Conservation (phyloP, 495 filamentous ascomycete genomes). For the Achaetomiella virescens region DNA sequence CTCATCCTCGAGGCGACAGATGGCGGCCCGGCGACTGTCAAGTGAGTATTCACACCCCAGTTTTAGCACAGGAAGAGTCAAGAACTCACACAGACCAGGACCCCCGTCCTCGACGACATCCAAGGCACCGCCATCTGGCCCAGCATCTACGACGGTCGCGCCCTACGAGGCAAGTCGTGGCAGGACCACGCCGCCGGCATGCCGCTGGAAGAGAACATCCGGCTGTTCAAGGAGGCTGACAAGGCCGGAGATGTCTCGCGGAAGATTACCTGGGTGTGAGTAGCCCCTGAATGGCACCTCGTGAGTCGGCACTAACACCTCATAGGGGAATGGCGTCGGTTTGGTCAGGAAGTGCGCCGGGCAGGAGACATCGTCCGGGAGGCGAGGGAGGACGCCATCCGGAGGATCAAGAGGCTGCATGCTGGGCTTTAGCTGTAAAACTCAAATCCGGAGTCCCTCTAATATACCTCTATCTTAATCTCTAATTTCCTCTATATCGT, state of each 20-base stretch:
- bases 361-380: conserved; percentile 64
- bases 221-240: conserved; percentile 50
- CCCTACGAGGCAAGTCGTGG: conserved; percentile 54
- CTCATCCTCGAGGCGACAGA: conserved; percentile 56
- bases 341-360: conserved; percentile 59
- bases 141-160: conserved; percentile 56
- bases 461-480: neutral
- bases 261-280: conserved; percentile 52
- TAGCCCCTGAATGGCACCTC: neutral
- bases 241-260: conserved; percentile 26
- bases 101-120: conserved; percentile 63
- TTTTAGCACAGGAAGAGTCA: neutral
- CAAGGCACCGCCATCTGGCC: conserved; percentile 63
- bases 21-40: conserved; percentile 57
- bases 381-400: conserved; percentile 60
- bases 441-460: neutral
- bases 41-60: conserved; percentile 30
- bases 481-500: neutral
- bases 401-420: conserved; percentile 33
- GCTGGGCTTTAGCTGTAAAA: neutral
- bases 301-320: neutral
- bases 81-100: conserved; percentile 26
- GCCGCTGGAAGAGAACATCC: conserved; percentile 49
- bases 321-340: conserved; percentile 50
- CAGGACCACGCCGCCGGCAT: conserved; percentile 50